Evolutionary conservation across 345 rosid genomes (phyloP).

Genomic region (Populus nigra): DNA sequence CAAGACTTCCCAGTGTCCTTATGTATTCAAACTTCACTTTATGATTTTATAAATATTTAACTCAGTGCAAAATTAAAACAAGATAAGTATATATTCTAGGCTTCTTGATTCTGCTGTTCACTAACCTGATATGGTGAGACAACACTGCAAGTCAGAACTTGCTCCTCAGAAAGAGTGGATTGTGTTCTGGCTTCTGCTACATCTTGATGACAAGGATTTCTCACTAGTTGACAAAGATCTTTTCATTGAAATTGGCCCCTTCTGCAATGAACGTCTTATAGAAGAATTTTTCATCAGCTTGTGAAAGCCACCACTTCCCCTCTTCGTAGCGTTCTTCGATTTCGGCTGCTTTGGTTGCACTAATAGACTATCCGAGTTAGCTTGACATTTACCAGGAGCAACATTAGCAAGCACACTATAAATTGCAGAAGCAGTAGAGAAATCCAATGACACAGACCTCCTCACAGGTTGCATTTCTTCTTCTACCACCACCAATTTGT

Average conservation of each 20-base stretch:
- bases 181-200: slow-evolving; percentile 28
- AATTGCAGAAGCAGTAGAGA: slow-evolving; percentile 27
- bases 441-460: slow-evolving; percentile 59
- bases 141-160: neutral
- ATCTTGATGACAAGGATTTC: slow-evolving; percentile 32
- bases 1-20: neutral
- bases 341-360: slow-evolving; percentile 16
- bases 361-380: neutral
- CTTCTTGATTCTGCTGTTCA: neutral
- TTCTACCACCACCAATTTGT: slow-evolving; percentile 3
- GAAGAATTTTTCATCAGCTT: slow-evolving; percentile 37
- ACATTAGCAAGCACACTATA: slow-evolving; percentile 12
- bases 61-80: neutral
- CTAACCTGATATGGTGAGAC: neutral
- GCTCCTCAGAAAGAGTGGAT: slow-evolving; percentile 20
- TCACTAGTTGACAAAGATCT: slow-evolving; percentile 39
- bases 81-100: neutral
- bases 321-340: slow-evolving; percentile 15
- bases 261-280: slow-evolving; percentile 36
- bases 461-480: slow-evolving; percentile 32
- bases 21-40: neutral
- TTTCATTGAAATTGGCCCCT: slow-evolving; percentile 39
- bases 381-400: slow-evolving; percentile 7
- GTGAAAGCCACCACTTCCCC: slow-evolving; percentile 21
- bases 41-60: neutral